Evolutionary conservation across 208 protist species (phyloP).

Genomic region (Crithidia sp.): DNA sequence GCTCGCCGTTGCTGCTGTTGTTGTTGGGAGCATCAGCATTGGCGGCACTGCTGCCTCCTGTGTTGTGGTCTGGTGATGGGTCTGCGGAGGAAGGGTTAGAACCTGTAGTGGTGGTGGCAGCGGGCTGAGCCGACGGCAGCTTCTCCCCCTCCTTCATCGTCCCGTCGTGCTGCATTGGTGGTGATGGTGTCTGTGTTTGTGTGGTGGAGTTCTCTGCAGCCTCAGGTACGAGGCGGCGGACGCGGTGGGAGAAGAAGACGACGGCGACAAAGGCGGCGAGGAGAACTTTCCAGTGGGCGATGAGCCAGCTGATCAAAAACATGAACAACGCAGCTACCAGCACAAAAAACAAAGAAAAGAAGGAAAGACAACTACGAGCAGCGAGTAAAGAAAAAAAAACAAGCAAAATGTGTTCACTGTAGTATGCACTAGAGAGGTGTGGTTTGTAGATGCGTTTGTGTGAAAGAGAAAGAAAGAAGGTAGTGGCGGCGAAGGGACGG

Average conservation of each 20-base stretch:
- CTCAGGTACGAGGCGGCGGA: not conserved
- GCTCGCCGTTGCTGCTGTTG: not conserved
- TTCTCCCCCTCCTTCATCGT: not conserved
- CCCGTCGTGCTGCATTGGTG: not conserved
- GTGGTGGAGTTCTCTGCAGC: not conserved
- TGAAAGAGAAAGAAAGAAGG: too few relatives aligned
- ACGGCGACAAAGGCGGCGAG: constrained; percentile 1
- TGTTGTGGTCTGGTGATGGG: not conserved
- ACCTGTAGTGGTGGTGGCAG: not conserved
- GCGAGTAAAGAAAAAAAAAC: not conserved
- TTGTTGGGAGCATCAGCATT: not conserved
- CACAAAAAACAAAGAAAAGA: constrained; percentile 1
- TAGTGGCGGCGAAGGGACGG: too few relatives aligned
- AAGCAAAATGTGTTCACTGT: not conserved
- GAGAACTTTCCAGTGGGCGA: constrained; percentile 15
- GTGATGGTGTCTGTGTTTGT: not conserved
- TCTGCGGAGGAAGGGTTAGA: not conserved
- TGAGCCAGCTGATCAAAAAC: constrained; percentile 1
- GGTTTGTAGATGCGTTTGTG: too few relatives aligned
- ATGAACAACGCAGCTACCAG: not conserved
- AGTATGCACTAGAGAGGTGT: too few relatives aligned
- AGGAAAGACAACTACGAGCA: constrained; percentile 2
- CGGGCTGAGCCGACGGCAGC: not conserved
- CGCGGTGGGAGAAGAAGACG: constrained; percentile 12
- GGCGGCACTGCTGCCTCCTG: not conserved